Evolutionary conservation across 2,329 filamentous ascomycete species (phyloP).

Genomic region (Fusarium burgessii): DNA sequence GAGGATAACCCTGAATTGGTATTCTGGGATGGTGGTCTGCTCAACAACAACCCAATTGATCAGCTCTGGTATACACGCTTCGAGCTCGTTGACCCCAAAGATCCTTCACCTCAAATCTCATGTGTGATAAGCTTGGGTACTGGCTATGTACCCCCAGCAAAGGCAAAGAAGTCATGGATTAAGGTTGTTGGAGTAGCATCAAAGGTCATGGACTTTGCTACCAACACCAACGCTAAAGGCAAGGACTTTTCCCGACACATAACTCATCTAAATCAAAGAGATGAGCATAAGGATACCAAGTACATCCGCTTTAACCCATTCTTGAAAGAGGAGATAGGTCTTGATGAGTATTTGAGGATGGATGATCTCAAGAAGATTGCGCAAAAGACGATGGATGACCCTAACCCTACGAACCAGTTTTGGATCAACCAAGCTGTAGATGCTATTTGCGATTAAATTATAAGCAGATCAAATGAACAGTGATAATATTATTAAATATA

Average conservation of each 20-base stretch:
- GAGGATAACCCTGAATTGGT: slow-evolving; percentile 14
- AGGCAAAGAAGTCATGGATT: slow-evolving; percentile 20
- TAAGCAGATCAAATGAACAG: not conserved
- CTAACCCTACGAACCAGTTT: not conserved
- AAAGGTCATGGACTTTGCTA: slow-evolving; percentile 36
- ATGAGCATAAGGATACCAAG: slow-evolving; percentile 18
- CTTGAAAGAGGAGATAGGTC: slow-evolving; percentile 19
- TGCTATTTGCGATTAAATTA: slow-evolving; percentile 4
- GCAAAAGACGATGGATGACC: not conserved
- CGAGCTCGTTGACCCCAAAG: slow-evolving; percentile 20
- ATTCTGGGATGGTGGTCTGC: slow-evolving; percentile 37
- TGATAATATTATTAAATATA: rapidly evolving
- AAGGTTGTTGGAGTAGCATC: slow-evolving; percentile 23
- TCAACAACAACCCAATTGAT: slow-evolving; percentile 40
- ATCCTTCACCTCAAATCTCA: slow-evolving; percentile 5
- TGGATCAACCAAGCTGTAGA: slow-evolving; percentile 8
- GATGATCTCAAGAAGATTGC: not conserved
- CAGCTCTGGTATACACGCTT: slow-evolving; percentile 39
- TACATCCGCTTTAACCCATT: slow-evolving; percentile 25
- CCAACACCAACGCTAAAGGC: slow-evolving; percentile 37
- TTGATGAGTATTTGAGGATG: slow-evolving; percentile 29
- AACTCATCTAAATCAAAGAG: not conserved
- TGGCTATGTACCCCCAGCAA: slow-evolving; percentile 16
- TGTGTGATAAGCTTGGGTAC: slow-evolving; percentile 34
- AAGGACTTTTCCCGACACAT: slow-evolving; percentile 39